These are phyloP conservation scores for Elaeagnus macrophylla DNA, from an alignment of 306 rosid genomes.

Conservation along the genomic window DNA sequence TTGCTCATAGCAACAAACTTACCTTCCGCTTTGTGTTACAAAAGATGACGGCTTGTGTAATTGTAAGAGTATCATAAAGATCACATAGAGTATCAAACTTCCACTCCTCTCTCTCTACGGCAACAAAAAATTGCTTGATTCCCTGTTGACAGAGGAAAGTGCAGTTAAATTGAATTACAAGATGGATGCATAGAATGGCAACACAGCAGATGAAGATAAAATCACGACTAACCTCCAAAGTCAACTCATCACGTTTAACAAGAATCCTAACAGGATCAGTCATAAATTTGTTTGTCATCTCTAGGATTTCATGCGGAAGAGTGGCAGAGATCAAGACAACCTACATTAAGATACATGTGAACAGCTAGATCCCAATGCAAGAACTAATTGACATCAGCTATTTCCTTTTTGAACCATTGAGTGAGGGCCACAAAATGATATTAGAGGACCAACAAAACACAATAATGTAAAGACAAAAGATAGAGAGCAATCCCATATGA, in stretches of 20 bases:
- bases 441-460: no score
- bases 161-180: conserved; percentile 13
- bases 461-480: no score
- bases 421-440: no score
- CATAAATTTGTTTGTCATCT: conserved; percentile 93
- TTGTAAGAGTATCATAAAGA: conserved; percentile 92
- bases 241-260: conserved; percentile 98
- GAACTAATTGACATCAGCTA: no score
- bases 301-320: conserved; percentile 97
- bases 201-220: conserved; percentile 3
- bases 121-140: conserved; percentile 95
- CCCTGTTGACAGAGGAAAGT: conserved; percentile 48
- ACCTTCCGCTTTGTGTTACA: conserved; percentile 98
- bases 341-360: conserved; percentile 22
- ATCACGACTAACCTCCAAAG: conserved; percentile 63
- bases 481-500: no score
- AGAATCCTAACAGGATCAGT: conserved; percentile 97
- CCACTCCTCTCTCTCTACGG: conserved; percentile 97
- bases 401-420: no score
- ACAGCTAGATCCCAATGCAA: no score
- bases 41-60: conserved; percentile 97
- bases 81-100: conserved; percentile 94
- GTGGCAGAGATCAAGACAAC: conserved; percentile 95
- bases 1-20: background rate
- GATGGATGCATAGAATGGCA: background rate